Base-by-base conservation (phyloP, 1,284 basidiomycete species). In the Papiliotrema fonsecae region DNA sequence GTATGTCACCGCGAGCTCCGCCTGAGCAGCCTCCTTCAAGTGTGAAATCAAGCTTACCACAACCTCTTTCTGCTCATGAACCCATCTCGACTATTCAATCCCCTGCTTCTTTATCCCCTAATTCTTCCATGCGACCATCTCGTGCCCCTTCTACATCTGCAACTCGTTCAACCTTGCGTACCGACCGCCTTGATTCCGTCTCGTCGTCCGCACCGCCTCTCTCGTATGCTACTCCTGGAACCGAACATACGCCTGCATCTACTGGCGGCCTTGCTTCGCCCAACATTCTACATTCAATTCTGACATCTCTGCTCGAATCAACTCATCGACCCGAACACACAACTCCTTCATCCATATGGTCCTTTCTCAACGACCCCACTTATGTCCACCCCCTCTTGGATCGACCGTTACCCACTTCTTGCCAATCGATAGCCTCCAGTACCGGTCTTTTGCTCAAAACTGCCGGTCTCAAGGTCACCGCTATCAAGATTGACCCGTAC, bases 401-500 rank as follows among this genome's bases (percentile, higher is more conserved):
- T 43, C 32, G 26, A 37, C 45, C 47, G 55, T 51, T 63, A 56
- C 14, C 54, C 42, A 37, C 49, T 35, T 36, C 44, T 32, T 46
- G 49, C 37, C 45, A 40, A 38, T 57, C 36, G 16, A 6, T 52
- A 92, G 93, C 94, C 62, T 98, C 94, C 36, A 97, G 93, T 54
- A 97, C 96, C 16, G 94, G 94, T 56, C 79, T 98, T 45, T 81
- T 98, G 47, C 81, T 98, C 72, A 97, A 97, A 78, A 97, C 90
- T 42, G 84, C 86, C 28, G 94, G 94, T 39, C 79, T 96, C 57
- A 94, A 92, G 75, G 94, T 97, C 65, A 98, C 96, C 2, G 88
- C 96, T 24, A 97, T 98, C 80, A 98, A 98, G 78, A 97, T 98
- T 64, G 94, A 98, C 74, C 94, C 94, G 21, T 98, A 98, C 72